Evolutionary conservation across 1,284 basidiomycete genomes (phyloP).

Genomic region (Tremellales sp.): DNA sequence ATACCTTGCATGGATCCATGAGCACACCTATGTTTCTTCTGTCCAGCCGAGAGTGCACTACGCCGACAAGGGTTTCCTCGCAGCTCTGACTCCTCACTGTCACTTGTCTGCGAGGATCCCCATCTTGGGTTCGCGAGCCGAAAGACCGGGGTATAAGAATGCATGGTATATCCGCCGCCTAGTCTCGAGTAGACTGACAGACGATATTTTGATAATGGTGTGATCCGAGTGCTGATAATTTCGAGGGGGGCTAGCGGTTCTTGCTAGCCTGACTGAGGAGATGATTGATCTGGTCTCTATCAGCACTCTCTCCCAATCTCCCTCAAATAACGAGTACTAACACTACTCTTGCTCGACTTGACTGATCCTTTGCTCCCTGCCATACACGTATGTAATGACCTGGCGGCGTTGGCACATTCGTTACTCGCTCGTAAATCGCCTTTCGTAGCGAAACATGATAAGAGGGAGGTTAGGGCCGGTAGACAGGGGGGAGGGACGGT

Average conservation of each 20-base stretch:
- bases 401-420: conserved; percentile 64
- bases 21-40: too few species aligned
- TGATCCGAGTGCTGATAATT: not conserved
- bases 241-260: not conserved
- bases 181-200: too few species aligned
- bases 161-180: too few species aligned
- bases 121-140: too few species aligned
- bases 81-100: too few species aligned
- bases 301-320: not conserved
- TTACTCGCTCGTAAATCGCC: conserved; percentile 62
- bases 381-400: conserved; percentile 79
- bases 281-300: conserved; percentile 15
- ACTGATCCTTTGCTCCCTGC: conserved; percentile 10
- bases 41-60: too few species aligned
- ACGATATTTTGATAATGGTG: not conserved
- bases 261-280: conserved; percentile 6
- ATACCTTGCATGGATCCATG: not conserved
- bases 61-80: too few species aligned
- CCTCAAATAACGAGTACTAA: conserved; percentile 3
- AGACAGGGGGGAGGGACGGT: conserved; percentile 56
- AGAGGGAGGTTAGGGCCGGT: conserved; percentile 71
- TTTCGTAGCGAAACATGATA: conserved; percentile 86
- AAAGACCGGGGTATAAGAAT: too few species aligned
- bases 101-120: too few species aligned
- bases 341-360: conserved; percentile 12